Evolutionary conservation across 768 basidiomycete genomes (phyloP).

Genomic region (Tulasnella sp.): DNA sequence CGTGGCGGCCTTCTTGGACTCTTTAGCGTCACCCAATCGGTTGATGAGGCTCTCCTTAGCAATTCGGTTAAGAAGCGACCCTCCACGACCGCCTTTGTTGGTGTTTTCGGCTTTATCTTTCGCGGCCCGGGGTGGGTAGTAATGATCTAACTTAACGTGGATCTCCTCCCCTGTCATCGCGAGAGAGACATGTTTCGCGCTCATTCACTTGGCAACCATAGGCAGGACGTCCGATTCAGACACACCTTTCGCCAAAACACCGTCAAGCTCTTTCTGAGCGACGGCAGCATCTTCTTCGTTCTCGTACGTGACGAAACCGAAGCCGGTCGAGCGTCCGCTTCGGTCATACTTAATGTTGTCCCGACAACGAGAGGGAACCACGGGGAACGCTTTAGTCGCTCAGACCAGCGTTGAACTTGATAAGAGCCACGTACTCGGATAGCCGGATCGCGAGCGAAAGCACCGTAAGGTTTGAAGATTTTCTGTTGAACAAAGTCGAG

Average conservation of each 20-base stretch:
- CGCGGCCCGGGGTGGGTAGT: neutral
- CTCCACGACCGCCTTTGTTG: neutral
- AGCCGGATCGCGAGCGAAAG: constrained; percentile 81
- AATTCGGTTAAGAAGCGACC: neutral
- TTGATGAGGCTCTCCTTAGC: neutral
- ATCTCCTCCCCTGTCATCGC: neutral
- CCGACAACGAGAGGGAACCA: neutral
- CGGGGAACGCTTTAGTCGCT: neutral
- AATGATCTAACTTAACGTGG: neutral
- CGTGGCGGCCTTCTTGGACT: neutral
- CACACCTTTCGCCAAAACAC: constrained; percentile 78
- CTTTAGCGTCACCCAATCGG: neutral
- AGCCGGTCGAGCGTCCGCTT: constrained; percentile 83
- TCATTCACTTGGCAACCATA: neutral
- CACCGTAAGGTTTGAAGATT: constrained; percentile 88
- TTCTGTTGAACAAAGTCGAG: constrained; percentile 34
- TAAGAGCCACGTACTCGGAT: constrained; percentile 68
- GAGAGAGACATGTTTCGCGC: neutral
- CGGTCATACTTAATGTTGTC: constrained; percentile 66
- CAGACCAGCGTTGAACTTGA: neutral
- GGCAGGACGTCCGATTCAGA: neutral
- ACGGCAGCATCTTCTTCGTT: constrained; percentile 64
- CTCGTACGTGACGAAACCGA: constrained; percentile 70
- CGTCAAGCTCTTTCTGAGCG: constrained; percentile 77
- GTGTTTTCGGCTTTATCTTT: neutral